phyloP scores from a whole-genome alignment of 768 basidiomycete species.

The Boletus reticuloceps region DNA sequence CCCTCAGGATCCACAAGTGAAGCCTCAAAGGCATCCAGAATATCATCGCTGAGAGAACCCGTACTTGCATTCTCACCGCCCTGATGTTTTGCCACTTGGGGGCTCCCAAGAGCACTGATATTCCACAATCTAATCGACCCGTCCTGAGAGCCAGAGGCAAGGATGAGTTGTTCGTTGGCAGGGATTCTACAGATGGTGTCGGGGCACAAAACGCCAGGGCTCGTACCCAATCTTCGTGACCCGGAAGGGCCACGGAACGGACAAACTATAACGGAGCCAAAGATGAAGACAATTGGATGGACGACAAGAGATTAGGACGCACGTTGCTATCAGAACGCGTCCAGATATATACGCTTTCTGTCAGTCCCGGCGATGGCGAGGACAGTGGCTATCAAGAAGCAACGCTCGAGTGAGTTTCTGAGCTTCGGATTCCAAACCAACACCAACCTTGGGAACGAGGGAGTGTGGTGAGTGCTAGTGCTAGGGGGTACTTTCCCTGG shows the following conservation, averaged over 20 bases:
- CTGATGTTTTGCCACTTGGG: slow-evolving; percentile 6
- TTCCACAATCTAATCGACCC: slow-evolving; percentile 92
- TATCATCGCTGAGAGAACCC: slow-evolving; percentile 56
- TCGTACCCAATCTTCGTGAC: slow-evolving; percentile 97
- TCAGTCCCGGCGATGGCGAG: slow-evolving; percentile 89
- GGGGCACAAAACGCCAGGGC: slow-evolving; percentile 64
- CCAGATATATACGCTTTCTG: slow-evolving; percentile 72
- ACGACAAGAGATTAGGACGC: slow-evolving; percentile 18
- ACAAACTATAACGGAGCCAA: slow-evolving; percentile 46
- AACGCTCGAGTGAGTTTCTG: background rate
- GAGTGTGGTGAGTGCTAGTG: slow-evolving; percentile 59
- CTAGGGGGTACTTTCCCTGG: slow-evolving; percentile 71
- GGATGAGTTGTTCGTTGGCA: slow-evolving; percentile 46
- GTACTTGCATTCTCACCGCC: slow-evolving; percentile 18
- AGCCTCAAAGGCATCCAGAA: slow-evolving; percentile 86
- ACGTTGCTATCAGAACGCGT: slow-evolving; percentile 61
- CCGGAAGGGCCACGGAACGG: slow-evolving; percentile 57
- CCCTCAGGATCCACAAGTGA: slow-evolving; percentile 68
- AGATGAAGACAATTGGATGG: background rate
- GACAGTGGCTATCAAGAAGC: slow-evolving; percentile 46
- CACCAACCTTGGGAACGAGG: slow-evolving; percentile 64
- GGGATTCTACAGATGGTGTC: slow-evolving; percentile 13
- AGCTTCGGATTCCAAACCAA: slow-evolving; percentile 9
- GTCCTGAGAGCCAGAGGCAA: slow-evolving; percentile 96
- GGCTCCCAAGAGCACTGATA: slow-evolving; percentile 49